Base-by-base conservation (phyloP, 2,329 filamentous ascomycete species). In the Coleophoma crateriformis region DNA sequence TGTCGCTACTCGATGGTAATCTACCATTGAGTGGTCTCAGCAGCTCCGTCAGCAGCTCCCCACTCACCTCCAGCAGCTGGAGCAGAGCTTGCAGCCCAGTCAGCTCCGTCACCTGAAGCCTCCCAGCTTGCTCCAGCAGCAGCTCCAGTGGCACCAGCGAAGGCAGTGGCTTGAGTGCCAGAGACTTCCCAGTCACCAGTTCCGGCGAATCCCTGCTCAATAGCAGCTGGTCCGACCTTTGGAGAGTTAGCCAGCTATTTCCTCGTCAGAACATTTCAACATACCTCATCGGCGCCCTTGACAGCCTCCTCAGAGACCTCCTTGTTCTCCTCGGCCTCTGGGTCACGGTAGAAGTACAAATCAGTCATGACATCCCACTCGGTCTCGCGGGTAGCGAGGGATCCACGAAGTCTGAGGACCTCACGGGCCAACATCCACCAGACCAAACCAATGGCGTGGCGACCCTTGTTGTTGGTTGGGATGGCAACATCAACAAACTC, bases 391-490 rank as follows among this genome's bases (percentile, higher is more conserved):
- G 82, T 90, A 72, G 89, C 87, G 71, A 99, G 90, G 70, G 91
- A 97, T 66, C 95, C 94, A 67, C 94, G 90, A 69, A 99, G 90
- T 72, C 95, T 90, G 75, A 99, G 91, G 72, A 99, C 92, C 85
- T 99, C 94, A 83, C 94, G 94, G 73, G 94, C 92, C 65, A 99
- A 84, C 86, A 99, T 87, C 94, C 94, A 99, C 94, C 94, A 99
- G 79, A 99, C 75, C 67, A 94, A 83, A 81, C 94, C 94, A 68
- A 99, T 99, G 73, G 95, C 86, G 80, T 97, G 91, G 73, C 94
- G 92, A 82, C 91, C 92, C 88, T 99, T 99, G 90, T 99, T 99
- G 90, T 99, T 99, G 81, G 94, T 96, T 69, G 94, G 94, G 78
- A 99, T 99, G 76, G 94, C 94, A 75, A 97, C 90, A 71, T 99